Conservation (phyloP, 257 asterid genomes). For the Ilex asprella region DNA sequence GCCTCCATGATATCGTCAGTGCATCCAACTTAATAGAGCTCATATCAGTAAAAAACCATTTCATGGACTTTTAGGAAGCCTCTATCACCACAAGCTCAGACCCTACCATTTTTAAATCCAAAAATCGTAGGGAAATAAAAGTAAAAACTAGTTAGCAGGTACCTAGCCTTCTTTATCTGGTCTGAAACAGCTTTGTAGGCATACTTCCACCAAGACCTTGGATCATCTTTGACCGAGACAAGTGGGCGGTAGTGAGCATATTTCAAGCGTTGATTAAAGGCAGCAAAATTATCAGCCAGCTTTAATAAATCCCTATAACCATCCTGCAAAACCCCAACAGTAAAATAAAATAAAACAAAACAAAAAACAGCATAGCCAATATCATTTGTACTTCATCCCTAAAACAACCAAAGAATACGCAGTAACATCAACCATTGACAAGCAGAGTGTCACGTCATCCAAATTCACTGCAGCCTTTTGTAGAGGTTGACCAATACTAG, state of each 20-base stretch:
- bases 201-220: constrained; percentile 95
- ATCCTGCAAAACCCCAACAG: constrained; percentile 36
- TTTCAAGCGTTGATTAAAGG: constrained; percentile 83
- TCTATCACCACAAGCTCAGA: background rate
- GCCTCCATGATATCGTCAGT: too few species aligned
- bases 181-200: constrained; percentile 71
- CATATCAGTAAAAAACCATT: too few species aligned
- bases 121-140: background rate
- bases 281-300: constrained; percentile 87
- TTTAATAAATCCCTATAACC: constrained; percentile 81
- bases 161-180: constrained; percentile 83
- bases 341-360: background rate
- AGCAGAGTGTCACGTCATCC: constrained; percentile 89
- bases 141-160: constrained; percentile 9
- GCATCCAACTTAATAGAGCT: too few species aligned
- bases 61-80: background rate
- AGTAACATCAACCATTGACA: constrained; percentile 65
- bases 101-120: background rate
- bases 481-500: constrained; percentile 45
- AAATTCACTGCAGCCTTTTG: constrained; percentile 80
- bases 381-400: background rate
- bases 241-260: constrained; percentile 89
- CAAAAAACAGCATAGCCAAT: background rate
- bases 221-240: constrained; percentile 50
- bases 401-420: constrained; percentile 11